These are phyloP conservation scores for Suhomyces ambrosiae DNA, from an alignment of 1,139 yeast genomes.

Conservation along the genomic window DNA sequence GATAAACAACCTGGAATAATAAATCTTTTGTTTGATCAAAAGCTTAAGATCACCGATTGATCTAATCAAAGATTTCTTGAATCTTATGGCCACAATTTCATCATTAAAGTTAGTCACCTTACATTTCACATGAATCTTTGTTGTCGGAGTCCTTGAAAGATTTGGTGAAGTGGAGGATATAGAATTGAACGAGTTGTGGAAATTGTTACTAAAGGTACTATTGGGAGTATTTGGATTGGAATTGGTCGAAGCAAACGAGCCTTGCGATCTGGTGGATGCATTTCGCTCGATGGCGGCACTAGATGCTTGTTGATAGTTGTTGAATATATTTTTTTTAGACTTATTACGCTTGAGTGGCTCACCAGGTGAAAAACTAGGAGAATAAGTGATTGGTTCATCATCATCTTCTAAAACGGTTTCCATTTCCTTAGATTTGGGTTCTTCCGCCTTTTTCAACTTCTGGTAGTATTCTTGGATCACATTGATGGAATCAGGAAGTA, in stretches of 20 bases:
- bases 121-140: constrained; percentile 26
- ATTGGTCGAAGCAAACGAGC: constrained; percentile 2
- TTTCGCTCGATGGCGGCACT: constrained; percentile 11
- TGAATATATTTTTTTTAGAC: constrained; percentile 24
- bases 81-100: constrained; percentile 32
- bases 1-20: constrained; percentile 31
- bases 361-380: constrained; percentile 1
- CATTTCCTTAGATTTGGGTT: constrained; percentile 7
- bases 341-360: constrained; percentile 18
- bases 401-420: constrained; percentile 13
- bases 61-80: constrained; percentile 29
- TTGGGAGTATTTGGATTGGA: constrained; percentile 11
- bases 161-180: constrained; percentile 10
- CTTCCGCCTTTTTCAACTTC: constrained; percentile 6
- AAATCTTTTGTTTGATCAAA: constrained; percentile 29
- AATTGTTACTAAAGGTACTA: constrained; percentile 7
- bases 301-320: constrained; percentile 24
- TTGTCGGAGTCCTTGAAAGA: constrained; percentile 8
- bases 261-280: constrained; percentile 11
- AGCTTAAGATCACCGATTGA: constrained; percentile 32
- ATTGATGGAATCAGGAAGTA: constrained; percentile 21
- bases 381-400: constrained; percentile 7
- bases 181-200: constrained; percentile 10
- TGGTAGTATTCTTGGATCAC: constrained; percentile 17
- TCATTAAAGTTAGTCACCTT: constrained; percentile 32